Evolutionary conservation across 306 rosid species (phyloP).

Genomic region (Geum urbanum): DNA sequence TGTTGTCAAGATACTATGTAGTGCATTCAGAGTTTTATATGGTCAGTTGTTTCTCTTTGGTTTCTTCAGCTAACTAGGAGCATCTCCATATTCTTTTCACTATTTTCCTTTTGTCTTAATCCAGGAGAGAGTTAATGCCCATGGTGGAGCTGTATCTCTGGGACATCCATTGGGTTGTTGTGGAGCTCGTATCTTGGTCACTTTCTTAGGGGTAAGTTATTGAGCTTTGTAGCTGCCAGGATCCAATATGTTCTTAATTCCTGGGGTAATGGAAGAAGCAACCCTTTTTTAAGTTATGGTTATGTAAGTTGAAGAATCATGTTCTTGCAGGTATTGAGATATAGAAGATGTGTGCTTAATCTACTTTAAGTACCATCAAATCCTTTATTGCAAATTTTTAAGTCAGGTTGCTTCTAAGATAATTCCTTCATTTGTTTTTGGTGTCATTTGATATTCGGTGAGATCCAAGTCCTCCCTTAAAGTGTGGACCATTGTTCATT

Average conservation of each 20-base stretch:
- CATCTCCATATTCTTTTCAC: conserved; percentile 6
- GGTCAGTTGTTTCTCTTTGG: neutral
- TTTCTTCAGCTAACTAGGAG: conserved; percentile 17
- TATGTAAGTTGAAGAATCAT: conserved; percentile 18
- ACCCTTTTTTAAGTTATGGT: conserved; percentile 4
- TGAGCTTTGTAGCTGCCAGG: neutral
- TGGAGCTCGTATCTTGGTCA: conserved; percentile 92
- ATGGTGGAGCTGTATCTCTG: conserved; percentile 93
- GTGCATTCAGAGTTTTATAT: conserved; percentile 4
- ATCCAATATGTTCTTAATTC: neutral
- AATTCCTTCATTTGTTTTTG: neutral
- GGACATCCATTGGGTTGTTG: conserved; percentile 97
- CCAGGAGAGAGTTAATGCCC: conserved; percentile 70
- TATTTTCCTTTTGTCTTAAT: conserved; percentile 32
- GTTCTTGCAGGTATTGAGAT: conserved; percentile 64
- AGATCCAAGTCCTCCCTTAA: neutral
- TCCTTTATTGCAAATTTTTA: neutral
- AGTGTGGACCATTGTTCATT: conserved; percentile 3
- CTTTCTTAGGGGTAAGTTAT: conserved; percentile 74
- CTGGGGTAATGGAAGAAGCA: too few species aligned
- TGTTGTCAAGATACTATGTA: conserved; percentile 3
- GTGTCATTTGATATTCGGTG: neutral
- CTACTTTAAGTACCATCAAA: conserved; percentile 42
- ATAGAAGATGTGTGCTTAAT: too few species aligned
- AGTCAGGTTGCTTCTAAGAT: neutral